Percentiles rank a stretch among this genome's conserved stretches.
These are phyloP conservation scores for Aspergillus luchuensis DNA, from an alignment of 2,329 filamentous ascomycete species.

Conservation along the genomic window DNA sequence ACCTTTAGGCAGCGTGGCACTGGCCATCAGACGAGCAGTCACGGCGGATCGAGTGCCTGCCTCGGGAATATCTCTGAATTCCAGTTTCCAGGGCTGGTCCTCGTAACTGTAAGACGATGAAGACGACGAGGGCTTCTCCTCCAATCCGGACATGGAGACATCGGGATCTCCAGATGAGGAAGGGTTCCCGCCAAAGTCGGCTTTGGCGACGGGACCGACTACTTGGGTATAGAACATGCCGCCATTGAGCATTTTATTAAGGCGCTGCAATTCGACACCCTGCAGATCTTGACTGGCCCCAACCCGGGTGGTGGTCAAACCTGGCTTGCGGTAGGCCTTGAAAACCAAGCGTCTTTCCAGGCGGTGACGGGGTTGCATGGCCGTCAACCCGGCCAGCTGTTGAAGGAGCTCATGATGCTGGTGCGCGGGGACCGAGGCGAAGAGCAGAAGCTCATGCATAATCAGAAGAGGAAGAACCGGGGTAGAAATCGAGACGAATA, in stretches of 20 bases:
- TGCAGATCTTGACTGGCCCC: slow-evolving; percentile 50
- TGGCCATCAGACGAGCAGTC: slow-evolving; percentile 55
- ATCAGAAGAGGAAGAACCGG: slow-evolving; percentile 7
- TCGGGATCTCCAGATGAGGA: slow-evolving; percentile 28
- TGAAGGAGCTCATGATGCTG: slow-evolving; percentile 63
- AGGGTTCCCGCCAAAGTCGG: slow-evolving; percentile 35
- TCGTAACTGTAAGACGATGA: slow-evolving; percentile 38
- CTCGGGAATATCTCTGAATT: slow-evolving; percentile 54
- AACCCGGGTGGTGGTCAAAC: slow-evolving; percentile 41
- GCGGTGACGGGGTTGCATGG: slow-evolving; percentile 60
- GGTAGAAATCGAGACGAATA: slow-evolving; percentile 10
- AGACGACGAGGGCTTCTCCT: slow-evolving; percentile 18
- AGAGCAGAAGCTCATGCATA: slow-evolving; percentile 67
- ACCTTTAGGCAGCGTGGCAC: slow-evolving; percentile 51
- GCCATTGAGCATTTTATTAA: slow-evolving; percentile 52
- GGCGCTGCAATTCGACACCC: slow-evolving; percentile 46
- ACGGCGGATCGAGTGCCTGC: slow-evolving; percentile 56
- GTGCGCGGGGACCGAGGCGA: slow-evolving; percentile 58
- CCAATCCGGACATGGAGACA: slow-evolving; percentile 38
- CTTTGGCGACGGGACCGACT: slow-evolving; percentile 47
- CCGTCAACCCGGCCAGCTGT: slow-evolving; percentile 62
- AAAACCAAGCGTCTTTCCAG: slow-evolving; percentile 61
- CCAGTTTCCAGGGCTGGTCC: slow-evolving; percentile 46
- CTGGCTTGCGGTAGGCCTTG: slow-evolving; percentile 55
- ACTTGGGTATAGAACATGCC: slow-evolving; percentile 58